Evolutionary conservation across 148 eudicot species (phyloP).

Genomic region (Mesembryanthemum crystallinum): DNA sequence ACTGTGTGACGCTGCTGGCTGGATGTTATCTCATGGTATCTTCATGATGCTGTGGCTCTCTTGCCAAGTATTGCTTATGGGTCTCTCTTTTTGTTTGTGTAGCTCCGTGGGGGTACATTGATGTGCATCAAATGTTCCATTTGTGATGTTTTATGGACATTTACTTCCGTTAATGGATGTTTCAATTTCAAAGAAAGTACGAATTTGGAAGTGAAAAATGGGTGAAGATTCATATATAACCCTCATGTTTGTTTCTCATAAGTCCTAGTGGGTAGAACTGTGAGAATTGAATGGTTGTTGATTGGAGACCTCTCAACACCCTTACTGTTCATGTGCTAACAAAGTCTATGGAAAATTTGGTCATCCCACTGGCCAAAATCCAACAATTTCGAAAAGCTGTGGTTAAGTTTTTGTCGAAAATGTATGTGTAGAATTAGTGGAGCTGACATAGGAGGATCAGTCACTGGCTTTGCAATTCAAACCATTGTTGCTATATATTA

Average conservation of each 20-base stretch:
- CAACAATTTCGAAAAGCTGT: background rate
- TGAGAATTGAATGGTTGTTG: too few relatives aligned
- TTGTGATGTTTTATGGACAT: background rate
- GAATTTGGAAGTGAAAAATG: background rate
- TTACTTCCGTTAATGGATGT: background rate
- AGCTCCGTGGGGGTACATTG: background rate
- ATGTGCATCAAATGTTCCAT: background rate
- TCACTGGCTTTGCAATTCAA: background rate
- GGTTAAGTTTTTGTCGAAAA: background rate
- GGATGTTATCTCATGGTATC: background rate
- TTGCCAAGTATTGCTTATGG: background rate
- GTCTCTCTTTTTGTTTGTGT: background rate
- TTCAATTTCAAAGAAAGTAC: background rate
- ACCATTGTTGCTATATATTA: background rate
- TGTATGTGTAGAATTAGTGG: background rate
- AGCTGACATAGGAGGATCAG: background rate
- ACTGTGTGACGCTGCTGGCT: background rate
- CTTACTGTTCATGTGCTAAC: too few relatives aligned
- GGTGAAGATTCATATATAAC: background rate
- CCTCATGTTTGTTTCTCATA: background rate
- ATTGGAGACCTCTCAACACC: background rate
- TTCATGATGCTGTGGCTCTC: slow-evolving; percentile 1
- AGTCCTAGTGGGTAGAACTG: background rate
- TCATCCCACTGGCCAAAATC: background rate
- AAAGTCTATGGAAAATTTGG: background rate